Evolutionary conservation across 805 yeast species (phyloP), one percentile per base, ranked within the genome.

Genomic region (Metschnikowia rubicola): DNA sequence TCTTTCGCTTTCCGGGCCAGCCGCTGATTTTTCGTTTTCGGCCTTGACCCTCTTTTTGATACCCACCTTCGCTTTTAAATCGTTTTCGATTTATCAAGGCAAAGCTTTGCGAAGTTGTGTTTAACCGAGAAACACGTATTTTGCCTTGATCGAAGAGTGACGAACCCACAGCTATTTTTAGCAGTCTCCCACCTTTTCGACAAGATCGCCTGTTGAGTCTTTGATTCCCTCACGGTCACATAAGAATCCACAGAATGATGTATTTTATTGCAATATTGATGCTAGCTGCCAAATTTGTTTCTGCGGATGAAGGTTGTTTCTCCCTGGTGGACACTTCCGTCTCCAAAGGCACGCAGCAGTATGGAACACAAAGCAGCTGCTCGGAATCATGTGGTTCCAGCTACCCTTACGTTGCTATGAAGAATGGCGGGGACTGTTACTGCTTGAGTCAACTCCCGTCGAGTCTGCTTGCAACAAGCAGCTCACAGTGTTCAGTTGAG

Each of bases 331-430:
- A 56, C 33, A 57, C 61, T 11, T 60, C 57, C n/a, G 49, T 51
- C 11, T 50, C 57, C 21, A 43, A 54, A 19, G 69, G 70, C n/a
- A 44, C 57, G 12, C 49, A 51, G 37, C 39, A 30, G 26, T 72
- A 50, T 43, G 74, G 69, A 41, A 53, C 70, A 4, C 53, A 65
- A 9, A 55, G 61, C 6, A 50, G 47, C 31, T 73, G 78, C 55
- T 54, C 62, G 5, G 41, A 37, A 1, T 36, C 47, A 13, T 73
- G 78, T 52, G 56, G 57, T 30, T 39, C 62, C 6, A 54, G 52
- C 36, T 69, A 66, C 44, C 63, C 71, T 4, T 73, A 68, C 50
- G 61, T 69, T 40, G 78, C 76, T 36, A 31, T 73, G 33, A 57
- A 53, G 29, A 53, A 62, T 41, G 77, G 77, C 10, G 55, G 55